Base-by-base conservation (phyloP, 2,329 filamentous ascomycete genomes). In the Fonsecaea pugnacius region DNA sequence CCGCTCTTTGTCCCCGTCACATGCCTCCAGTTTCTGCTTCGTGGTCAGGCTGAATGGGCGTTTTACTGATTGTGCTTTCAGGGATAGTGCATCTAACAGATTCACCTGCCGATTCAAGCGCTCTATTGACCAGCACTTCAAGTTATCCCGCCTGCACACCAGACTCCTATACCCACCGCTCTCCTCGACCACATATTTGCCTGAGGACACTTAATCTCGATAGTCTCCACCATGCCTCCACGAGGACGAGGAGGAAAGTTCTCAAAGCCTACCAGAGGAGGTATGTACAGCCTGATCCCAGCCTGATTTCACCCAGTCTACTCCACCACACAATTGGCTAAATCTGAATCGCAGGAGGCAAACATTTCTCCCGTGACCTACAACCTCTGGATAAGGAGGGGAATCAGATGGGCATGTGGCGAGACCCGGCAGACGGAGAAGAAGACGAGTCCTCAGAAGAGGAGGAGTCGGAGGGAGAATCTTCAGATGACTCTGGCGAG, bases 321-420 rank as follows among this genome's bases (percentile, higher is more conserved):
- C 12, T 18, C 43, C 27, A 30, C 54, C 51, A 24, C 18, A 30
- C 53, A 54, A 54, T 24, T 55, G 57, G 65, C 63, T 60, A 66
- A 60, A 58, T 21, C 30, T 62, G 32, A 32, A 50, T 27, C 32
- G 27, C 69, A 96, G 93, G 93, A 68, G 95, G 95, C 74, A 96
- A 97, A 80, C 89, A 96, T 75, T 99, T 96, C 82, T 97, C 93
- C 70, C 90, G 92, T 70, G 89, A 97, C 77, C 87, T 98, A 53
- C 89, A 91, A 77, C 93, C 93, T 21, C 81, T 95, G 73, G 93
- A 97, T 74, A 89, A 88, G 71, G 91, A 98, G 75, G 95, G 94
- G 72, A 95, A 95, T 74, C 88, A 91, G 71, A 83, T 94, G 68
- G 89, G 90, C 83, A 94, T 96, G 85, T 96, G 94, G 91, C 88